A percentile compares a stretch with the other conserved stretches of the same genome.
phyloP scores from a whole-genome alignment of 345 rosid species.

The Nephelium lappaceum region DNA sequence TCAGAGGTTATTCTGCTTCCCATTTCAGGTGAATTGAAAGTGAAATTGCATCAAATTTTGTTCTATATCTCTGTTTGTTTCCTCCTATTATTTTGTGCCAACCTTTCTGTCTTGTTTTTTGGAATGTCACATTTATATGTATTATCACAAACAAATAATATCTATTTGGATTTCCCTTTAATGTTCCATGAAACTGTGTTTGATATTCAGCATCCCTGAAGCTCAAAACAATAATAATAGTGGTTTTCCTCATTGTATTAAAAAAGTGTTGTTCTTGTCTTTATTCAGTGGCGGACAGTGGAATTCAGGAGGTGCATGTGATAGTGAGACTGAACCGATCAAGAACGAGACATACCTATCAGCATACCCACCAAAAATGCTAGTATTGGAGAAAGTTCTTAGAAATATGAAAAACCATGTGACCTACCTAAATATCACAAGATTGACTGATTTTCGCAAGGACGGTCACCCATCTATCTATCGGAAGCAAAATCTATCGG shows the following conservation, averaged over 20 bases:
- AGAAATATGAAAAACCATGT: conserved; percentile 79
- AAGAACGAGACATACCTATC: conserved; percentile 68
- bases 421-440: conserved; percentile 79
- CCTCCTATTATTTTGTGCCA: too few species aligned
- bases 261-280: neutral
- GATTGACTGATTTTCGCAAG: conserved; percentile 83
- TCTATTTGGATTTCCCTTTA: neutral
- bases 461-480: conserved; percentile 97
- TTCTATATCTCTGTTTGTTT: neutral
- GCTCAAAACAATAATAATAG: neutral
- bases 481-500: conserved; percentile 49
- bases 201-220: neutral
- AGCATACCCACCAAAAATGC: conserved; percentile 77
- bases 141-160: neutral
- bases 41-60: neutral
- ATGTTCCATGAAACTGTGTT: neutral
- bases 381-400: conserved; percentile 71
- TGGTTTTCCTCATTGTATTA: neutral
- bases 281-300: conserved; percentile 91
- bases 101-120: neutral
- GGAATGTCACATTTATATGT: neutral
- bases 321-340: conserved; percentile 84
- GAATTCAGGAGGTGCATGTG: conserved; percentile 96
- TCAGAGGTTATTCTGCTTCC: conserved; percentile 91
- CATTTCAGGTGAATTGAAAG: conserved; percentile 76